Evolutionary conservation across 2,329 filamentous ascomycete species (phyloP), one percentile per base, ranked within the genome.

Genomic region (Cephalotrichum gorgonifer): DNA sequence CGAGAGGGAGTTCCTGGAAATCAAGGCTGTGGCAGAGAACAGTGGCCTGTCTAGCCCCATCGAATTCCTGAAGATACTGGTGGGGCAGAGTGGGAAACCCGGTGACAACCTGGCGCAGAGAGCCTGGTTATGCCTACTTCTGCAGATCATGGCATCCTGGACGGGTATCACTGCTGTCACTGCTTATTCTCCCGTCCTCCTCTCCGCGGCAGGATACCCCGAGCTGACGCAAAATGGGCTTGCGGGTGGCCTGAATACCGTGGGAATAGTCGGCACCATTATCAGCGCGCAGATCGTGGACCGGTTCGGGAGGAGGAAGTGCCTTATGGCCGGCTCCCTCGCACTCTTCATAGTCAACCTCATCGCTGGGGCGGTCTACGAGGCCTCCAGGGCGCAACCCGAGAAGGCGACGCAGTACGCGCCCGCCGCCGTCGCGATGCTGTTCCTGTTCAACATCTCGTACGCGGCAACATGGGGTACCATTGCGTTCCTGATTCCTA

Each of bases 391-490:
- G 23, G 56, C 59, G 27, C 54, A 67, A 30, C 61, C 66, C 1
- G 53, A 58, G 12, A 62, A 64, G 43, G 64, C 66, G 4, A 31
- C 59, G 8, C 57, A 62, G 39, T 69, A 65, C 50, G 71, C 70
- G 0, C 68, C 71, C 4, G 71, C 65, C 1, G 71, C 71, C 1
- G 66, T 72, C 2, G 59, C 68, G 1, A 72, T 75, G 67, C 59
- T 74, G 0, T 74, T 74, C 54, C 59, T 74, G 14, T 75, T 74
- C 59, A 74, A 74, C 48, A 61, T 74, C 3, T 67, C 68, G 35
- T 77, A 74, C 60, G 73, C 72, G 2, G 69, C 73, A 1, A 74
- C 73, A 6, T 73, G 69, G 68, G 67, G 69, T 31, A 72, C 69
- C 1, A 66, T 71, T 3, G 71, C 44, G 9, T 45, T 45, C 20